These are phyloP conservation scores for Phytopythium sindhum DNA, from an alignment of 352 stramenopile genomes.

Conservation along the genomic window DNA sequence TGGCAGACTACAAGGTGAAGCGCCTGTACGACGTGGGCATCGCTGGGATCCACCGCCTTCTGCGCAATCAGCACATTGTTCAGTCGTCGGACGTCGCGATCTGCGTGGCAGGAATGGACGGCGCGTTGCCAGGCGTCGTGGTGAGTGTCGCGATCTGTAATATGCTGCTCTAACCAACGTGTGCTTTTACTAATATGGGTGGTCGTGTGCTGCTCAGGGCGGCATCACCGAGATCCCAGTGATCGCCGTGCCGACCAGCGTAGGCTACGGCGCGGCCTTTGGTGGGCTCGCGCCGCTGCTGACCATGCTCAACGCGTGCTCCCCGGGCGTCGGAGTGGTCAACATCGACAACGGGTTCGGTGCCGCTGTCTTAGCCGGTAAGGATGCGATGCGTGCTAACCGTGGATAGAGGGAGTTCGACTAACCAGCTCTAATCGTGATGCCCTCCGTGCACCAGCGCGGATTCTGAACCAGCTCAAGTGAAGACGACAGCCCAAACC, in stretches of 20 bases:
- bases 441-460: neutral
- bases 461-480: constrained; percentile 12
- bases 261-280: constrained; percentile 90
- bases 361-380: constrained; percentile 91
- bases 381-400: neutral
- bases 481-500: neutral
- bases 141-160: constrained; percentile 37
- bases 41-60: constrained; percentile 91
- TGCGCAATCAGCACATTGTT: constrained; percentile 85
- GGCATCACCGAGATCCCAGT: constrained; percentile 81
- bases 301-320: constrained; percentile 98
- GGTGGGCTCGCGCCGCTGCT: constrained; percentile 92
- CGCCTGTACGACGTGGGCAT: constrained; percentile 93
- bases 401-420: neutral
- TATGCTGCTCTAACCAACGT: neutral
- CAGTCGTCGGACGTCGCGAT: constrained; percentile 91
- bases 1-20: constrained; percentile 81
- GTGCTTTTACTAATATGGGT: neutral
- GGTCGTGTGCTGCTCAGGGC: constrained; percentile 27
- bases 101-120: constrained; percentile 97
- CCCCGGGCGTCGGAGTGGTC: constrained; percentile 97
- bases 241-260: constrained; percentile 90
- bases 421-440: neutral
- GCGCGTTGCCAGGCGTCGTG: constrained; percentile 95
- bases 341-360: constrained; percentile 99